Conservation (phyloP, 2,329 filamentous ascomycete species). For the Bertia moriformis region DNA sequence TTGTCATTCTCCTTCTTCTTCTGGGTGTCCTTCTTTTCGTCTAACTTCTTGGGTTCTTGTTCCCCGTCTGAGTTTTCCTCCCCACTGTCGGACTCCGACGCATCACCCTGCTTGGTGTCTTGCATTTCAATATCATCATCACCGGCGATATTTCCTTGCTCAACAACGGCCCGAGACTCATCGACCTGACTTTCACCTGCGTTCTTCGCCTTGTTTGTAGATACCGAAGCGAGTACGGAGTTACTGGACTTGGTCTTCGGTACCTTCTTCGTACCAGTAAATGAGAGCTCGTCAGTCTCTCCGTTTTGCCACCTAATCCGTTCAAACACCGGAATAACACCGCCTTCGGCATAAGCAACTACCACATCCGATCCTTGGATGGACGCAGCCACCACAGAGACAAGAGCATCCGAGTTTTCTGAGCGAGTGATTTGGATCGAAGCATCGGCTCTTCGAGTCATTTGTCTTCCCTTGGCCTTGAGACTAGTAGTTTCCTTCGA, state of each 20-base stretch:
- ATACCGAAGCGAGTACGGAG: conserved; percentile 24
- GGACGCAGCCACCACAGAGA: conserved; percentile 21
- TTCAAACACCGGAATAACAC: conserved; percentile 27
- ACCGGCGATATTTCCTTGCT: conserved; percentile 23
- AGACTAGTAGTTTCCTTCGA: conserved; percentile 18
- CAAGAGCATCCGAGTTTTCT: conserved; percentile 17
- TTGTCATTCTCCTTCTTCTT: neutral
- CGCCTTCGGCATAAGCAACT: conserved; percentile 27
- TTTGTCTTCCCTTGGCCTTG: conserved; percentile 23
- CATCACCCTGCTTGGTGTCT: conserved; percentile 11
- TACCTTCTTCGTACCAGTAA: conserved; percentile 24
- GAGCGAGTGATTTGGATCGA: conserved; percentile 22
- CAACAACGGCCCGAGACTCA: conserved; percentile 37
- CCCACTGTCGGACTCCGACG: neutral
- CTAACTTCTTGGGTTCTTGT: conserved; percentile 7
- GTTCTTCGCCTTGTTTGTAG: conserved; percentile 32
- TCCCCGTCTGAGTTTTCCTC: conserved; percentile 10
- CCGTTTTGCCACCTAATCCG: conserved; percentile 26
- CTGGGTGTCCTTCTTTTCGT: conserved; percentile 5
- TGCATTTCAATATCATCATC: conserved; percentile 11
- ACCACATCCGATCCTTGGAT: conserved; percentile 26
- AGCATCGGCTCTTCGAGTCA: conserved; percentile 23
- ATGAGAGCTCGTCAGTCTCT: conserved; percentile 21
- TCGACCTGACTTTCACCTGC: conserved; percentile 32
- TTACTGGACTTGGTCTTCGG: conserved; percentile 20